These are phyloP conservation scores for Drosera capensis DNA, from an alignment of 148 eudicot genomes.

Conservation along the genomic window DNA sequence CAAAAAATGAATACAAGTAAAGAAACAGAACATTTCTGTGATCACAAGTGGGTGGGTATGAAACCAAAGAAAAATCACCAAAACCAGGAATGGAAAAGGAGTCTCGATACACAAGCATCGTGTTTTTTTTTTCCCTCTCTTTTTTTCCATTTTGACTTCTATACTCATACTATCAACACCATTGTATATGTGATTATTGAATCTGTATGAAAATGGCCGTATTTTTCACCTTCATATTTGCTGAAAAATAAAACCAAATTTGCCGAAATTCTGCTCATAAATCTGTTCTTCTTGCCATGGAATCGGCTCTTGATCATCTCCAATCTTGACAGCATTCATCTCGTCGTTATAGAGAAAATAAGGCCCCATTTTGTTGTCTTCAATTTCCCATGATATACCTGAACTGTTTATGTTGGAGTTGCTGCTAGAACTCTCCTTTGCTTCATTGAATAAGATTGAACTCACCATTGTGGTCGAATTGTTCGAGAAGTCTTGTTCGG, in stretches of 20 bases:
- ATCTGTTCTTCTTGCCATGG: conserved; percentile 13
- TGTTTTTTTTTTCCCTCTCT: no score
- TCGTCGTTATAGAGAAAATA: background rate
- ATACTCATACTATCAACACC: background rate
- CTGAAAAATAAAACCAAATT: background rate
- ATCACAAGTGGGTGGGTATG: no score
- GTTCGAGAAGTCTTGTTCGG: conserved; percentile 1
- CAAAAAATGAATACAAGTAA: no score
- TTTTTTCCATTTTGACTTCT: no score
- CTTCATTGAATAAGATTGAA: conserved; percentile 29
- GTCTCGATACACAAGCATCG: background rate
- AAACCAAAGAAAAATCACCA: background rate
- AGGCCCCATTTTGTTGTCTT: conserved; percentile 13
- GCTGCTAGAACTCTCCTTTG: conserved; percentile 38
- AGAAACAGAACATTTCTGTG: no score
- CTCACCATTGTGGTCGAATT: background rate
- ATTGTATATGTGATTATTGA: background rate
- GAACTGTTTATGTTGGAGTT: conserved; percentile 20
- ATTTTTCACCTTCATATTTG: background rate
- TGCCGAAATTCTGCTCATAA: conserved; percentile 4
- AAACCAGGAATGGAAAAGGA: background rate
- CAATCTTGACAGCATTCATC: conserved; percentile 11
- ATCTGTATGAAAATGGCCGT: background rate
- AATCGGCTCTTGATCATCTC: conserved; percentile 13
- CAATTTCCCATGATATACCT: conserved; percentile 14